phyloP scores from a whole-genome alignment of 768 basidiomycete species.

The Hydnomerulius pinastri region DNA sequence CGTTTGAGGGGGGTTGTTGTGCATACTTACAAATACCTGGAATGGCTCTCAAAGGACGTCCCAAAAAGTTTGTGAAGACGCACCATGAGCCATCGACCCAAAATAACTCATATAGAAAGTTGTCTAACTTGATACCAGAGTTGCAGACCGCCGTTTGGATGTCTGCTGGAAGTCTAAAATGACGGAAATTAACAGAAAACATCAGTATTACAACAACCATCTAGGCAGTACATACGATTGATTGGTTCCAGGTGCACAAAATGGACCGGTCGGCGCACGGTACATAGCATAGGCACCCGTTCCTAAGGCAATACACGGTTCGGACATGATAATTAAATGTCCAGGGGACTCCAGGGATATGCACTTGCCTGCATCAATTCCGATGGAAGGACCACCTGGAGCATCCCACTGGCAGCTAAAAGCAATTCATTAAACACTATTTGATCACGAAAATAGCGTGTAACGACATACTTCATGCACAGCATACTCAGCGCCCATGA shows the following conservation, averaged over 20 bases:
- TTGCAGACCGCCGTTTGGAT: constrained; percentile 25
- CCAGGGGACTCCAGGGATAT: no score
- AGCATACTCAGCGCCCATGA: constrained; percentile 30
- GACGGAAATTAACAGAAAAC: background rate
- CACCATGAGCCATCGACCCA: constrained; percentile 24
- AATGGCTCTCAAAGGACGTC: background rate
- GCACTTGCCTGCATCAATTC: constrained; percentile 18
- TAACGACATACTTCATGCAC: constrained; percentile 24
- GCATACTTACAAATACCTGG: constrained; percentile 15
- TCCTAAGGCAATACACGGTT: constrained; percentile 8
- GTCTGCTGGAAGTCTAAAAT: constrained; percentile 20
- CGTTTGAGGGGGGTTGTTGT: background rate
- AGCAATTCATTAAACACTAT: background rate
- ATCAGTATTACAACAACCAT: background rate
- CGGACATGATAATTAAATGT: no score
- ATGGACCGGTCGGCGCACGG: constrained; percentile 5
- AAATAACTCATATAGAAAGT: constrained; percentile 19
- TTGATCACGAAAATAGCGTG: background rate
- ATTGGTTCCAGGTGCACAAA: constrained; percentile 22
- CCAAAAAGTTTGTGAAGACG: background rate
- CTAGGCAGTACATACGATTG: constrained; percentile 13
- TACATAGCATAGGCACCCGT: constrained; percentile 11
- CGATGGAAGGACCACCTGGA: constrained; percentile 3
- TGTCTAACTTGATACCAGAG: constrained; percentile 18
- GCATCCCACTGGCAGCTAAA: constrained; percentile 25